A percentile compares a stretch with the other conserved stretches of the same genome.
Conservation (phyloP, 2,329 filamentous ascomycete genomes). For the Phialophora verrucosa region DNA sequence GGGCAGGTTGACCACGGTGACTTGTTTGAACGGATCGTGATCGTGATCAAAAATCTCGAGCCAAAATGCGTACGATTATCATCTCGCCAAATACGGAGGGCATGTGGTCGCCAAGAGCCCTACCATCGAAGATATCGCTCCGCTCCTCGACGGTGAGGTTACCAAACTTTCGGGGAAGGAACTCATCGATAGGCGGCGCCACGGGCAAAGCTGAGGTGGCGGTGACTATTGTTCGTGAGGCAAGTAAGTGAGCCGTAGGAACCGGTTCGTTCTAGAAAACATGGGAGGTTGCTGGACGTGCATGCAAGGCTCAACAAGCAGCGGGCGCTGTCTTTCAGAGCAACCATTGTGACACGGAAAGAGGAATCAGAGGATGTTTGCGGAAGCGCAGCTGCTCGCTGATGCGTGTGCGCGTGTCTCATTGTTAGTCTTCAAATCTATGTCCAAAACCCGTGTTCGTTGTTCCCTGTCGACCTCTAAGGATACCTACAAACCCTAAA, state of each 20-base stretch:
- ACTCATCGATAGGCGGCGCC: background rate
- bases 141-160: slow-evolving; percentile 40
- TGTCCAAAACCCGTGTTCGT: background rate
- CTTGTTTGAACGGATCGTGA: background rate
- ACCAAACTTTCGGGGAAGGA: slow-evolving; percentile 8
- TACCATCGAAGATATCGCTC: slow-evolving; percentile 42
- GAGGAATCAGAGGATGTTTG: background rate
- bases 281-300: background rate
- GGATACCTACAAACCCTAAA: background rate
- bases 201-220: background rate
- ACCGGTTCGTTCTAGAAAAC: too few species aligned
- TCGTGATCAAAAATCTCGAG: background rate
- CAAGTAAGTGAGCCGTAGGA: background rate
- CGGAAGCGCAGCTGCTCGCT: background rate
- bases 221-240: background rate
- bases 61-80: background rate
- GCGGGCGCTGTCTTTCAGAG: background rate
- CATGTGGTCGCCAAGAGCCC: slow-evolving; percentile 35
- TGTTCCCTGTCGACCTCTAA: background rate
- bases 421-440: background rate
- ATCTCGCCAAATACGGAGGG: background rate
- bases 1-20: background rate
- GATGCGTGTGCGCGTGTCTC: background rate
- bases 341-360: too few species aligned
- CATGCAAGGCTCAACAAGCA: too few species aligned